Evolutionary conservation across 352 stramenopile genomes (phyloP).

Genomic region (Globisporangium acanthophoron): DNA sequence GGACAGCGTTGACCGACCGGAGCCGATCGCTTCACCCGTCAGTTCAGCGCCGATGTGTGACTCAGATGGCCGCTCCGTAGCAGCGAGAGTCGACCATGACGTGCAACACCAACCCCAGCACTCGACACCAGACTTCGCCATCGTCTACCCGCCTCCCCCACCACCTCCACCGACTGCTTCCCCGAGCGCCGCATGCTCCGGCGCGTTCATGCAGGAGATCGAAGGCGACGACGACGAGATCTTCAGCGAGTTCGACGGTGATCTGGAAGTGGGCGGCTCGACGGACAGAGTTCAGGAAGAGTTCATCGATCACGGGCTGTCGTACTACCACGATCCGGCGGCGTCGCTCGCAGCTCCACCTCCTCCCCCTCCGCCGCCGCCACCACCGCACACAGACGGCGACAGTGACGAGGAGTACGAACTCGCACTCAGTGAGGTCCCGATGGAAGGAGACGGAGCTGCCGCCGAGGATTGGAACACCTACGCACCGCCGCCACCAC

Average conservation of each 20-base stretch:
- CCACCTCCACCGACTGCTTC: slow-evolving; percentile 6
- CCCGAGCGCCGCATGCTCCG: slow-evolving; percentile 5
- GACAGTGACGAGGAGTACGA: slow-evolving; percentile 10
- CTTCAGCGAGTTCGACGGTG: slow-evolving; percentile 12
- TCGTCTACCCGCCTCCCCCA: slow-evolving; percentile 7
- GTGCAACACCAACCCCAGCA: not conserved
- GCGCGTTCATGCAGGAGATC: slow-evolving; percentile 67
- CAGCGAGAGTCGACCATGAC: not conserved
- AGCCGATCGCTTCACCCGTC: not conserved
- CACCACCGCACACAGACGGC: not conserved
- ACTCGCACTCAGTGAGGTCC: slow-evolving; percentile 14
- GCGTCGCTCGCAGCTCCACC: slow-evolving; percentile 11
- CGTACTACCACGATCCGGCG: slow-evolving; percentile 39
- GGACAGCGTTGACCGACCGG: not conserved
- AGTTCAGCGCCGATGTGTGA: not conserved
- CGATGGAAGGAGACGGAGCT: not conserved
- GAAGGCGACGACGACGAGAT: slow-evolving; percentile 39
- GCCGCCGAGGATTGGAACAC: not conserved
- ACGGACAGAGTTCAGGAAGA: slow-evolving; percentile 14
- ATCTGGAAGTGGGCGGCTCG: slow-evolving; percentile 16
- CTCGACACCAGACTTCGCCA: not conserved
- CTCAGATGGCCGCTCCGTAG: not conserved
- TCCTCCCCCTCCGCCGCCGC: slow-evolving; percentile 21
- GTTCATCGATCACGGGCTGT: slow-evolving; percentile 48
- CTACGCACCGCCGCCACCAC: slow-evolving; percentile 3